These are phyloP conservation scores for Ceratocystis eucalypticola DNA, from an alignment of 2,329 filamentous ascomycete species.

Conservation along the genomic window DNA sequence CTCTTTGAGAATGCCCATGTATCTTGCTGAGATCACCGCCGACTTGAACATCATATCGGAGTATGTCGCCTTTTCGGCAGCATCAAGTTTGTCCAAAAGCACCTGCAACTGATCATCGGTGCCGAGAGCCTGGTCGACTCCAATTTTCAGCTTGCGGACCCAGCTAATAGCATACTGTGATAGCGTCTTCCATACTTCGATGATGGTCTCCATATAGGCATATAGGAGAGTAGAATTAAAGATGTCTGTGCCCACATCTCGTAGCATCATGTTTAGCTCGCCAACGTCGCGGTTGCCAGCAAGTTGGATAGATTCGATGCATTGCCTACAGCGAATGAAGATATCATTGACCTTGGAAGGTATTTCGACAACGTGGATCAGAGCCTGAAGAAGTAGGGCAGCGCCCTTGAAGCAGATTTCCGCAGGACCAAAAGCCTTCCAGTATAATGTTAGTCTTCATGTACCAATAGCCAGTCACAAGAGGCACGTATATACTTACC, in stretches of 20 bases:
- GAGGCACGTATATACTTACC: not conserved
- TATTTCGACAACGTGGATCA: conserved; percentile 3
- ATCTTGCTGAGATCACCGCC: conserved; percentile 2
- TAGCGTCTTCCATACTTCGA: conserved; percentile 5
- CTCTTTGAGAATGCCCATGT: conserved; percentile 4
- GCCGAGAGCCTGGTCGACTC: not conserved
- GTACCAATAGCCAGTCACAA: too few relatives aligned
- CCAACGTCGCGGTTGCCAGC: not conserved
- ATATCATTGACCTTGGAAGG: conserved; percentile 3
- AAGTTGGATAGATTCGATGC: not conserved
- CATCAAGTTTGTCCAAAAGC: not conserved
- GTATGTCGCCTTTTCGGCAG: not conserved
- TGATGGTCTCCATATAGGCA: conserved; percentile 8
- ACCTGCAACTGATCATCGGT: not conserved
- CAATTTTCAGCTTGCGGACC: not conserved
- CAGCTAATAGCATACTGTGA: conserved; percentile 5
- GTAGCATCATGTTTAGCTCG: not conserved
- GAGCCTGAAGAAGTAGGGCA: conserved; percentile 3
- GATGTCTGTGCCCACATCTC: not conserved
- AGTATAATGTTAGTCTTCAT: not conserved
- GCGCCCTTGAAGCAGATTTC: conserved; percentile 13
- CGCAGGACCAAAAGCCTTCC: conserved; percentile 8
- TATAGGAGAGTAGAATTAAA: conserved; percentile 3
- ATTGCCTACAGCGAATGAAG: not conserved
- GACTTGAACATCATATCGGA: conserved; percentile 10